Evolutionary conservation across 2,329 filamentous ascomycete species (phyloP).

Genomic region (Saccharata proteae): DNA sequence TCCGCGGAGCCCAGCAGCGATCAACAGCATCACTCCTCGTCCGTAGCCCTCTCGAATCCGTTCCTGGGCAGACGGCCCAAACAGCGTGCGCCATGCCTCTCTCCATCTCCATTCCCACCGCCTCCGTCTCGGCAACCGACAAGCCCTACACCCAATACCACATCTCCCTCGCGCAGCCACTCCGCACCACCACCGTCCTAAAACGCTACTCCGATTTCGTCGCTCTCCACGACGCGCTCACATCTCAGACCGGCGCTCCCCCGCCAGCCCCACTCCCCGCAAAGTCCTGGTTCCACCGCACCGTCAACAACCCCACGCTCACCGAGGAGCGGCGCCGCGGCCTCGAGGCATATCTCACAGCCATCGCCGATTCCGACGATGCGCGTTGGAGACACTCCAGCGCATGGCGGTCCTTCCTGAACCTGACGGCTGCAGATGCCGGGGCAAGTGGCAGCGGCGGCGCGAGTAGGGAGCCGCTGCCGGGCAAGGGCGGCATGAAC

Average conservation of each 20-base stretch:
- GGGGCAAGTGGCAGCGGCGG: background rate
- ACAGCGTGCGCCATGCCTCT: constrained; percentile 3
- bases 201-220: constrained; percentile 78
- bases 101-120: constrained; percentile 33
- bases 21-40: too few relatives aligned
- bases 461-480: constrained; percentile 1
- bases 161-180: constrained; percentile 62
- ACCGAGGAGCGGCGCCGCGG: constrained; percentile 57
- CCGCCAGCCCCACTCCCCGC: constrained; percentile 56
- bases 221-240: constrained; percentile 51
- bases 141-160: constrained; percentile 70
- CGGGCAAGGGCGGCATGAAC: constrained; percentile 4
- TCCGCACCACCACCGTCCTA: constrained; percentile 62
- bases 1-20: too few relatives aligned
- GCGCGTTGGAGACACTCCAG: constrained; percentile 62
- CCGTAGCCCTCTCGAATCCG: too few relatives aligned
- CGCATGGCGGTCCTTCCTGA: constrained; percentile 62
- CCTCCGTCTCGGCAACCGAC: constrained; percentile 38
- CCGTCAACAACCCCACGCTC: constrained; percentile 51
- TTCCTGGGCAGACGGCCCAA: too few relatives aligned
- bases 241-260: constrained; percentile 45
- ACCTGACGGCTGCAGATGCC: constrained; percentile 33
- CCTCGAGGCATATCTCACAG: constrained; percentile 59
- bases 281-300: constrained; percentile 61
- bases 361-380: constrained; percentile 62